phyloP scores from a whole-genome alignment of 371 early-diverging fungal species.

The Catenaria anguillulae region DNA sequence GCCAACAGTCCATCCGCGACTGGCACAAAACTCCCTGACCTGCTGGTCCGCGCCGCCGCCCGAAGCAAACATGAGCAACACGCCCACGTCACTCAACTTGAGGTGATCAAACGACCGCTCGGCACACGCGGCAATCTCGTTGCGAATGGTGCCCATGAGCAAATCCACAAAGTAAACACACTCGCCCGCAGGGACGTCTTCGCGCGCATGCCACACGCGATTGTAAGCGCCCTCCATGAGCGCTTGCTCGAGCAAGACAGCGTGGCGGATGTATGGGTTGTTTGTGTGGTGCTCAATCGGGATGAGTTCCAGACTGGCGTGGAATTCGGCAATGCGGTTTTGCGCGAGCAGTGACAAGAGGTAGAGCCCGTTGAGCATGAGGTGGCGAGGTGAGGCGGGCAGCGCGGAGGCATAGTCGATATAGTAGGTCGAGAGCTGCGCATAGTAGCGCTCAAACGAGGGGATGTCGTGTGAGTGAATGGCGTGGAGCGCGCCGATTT shows the following conservation, averaged over 20 bases:
- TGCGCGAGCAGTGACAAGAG: constrained; percentile 80
- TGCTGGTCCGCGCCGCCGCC: constrained; percentile 61
- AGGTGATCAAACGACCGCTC: constrained; percentile 79
- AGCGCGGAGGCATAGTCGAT: constrained; percentile 35
- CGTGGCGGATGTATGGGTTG: constrained; percentile 74
- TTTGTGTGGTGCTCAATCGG: constrained; percentile 51
- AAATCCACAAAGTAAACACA: constrained; percentile 84
- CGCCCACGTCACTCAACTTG: constrained; percentile 73
- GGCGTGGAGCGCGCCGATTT: constrained; percentile 78
- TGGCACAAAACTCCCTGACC: constrained; percentile 44
- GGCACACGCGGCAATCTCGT: constrained; percentile 86
- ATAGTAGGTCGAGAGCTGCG: constrained; percentile 84
- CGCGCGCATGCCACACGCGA: constrained; percentile 79
- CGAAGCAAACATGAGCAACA: constrained; percentile 66
- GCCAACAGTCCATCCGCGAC: constrained; percentile 67
- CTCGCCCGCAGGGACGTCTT: constrained; percentile 73
- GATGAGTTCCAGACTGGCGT: constrained; percentile 78
- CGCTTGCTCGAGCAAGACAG: constrained; percentile 55
- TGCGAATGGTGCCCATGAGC: constrained; percentile 77
- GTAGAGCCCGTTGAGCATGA: constrained; percentile 77
- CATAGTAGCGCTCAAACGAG: constrained; percentile 82
- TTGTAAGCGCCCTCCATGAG: constrained; percentile 96
- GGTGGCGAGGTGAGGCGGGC: constrained; percentile 61
- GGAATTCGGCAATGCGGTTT: constrained; percentile 86
- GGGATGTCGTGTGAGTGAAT: constrained; percentile 69